These are phyloP conservation scores for Rhizoclosmatium globosum DNA, from an alignment of 192 early-diverging fungal genomes.

Conservation along the genomic window DNA sequence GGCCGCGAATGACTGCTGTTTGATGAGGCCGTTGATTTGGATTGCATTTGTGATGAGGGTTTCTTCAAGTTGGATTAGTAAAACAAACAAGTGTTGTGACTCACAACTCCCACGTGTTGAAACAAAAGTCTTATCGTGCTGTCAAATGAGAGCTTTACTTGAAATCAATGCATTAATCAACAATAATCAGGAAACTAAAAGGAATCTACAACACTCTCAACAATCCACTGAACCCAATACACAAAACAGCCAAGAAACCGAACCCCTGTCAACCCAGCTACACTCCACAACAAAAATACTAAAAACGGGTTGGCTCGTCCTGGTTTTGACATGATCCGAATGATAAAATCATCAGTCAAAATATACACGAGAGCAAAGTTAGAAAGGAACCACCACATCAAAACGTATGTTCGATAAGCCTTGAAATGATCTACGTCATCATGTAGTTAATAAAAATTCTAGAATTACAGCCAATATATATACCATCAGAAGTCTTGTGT, in stretches of 20 bases:
- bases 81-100: too few relatives aligned
- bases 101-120: too few relatives aligned
- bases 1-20: too few relatives aligned
- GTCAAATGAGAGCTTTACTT: too few relatives aligned
- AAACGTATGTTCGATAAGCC: conserved; percentile 57
- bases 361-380: conserved; percentile 75
- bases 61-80: too few relatives aligned
- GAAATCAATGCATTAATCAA: too few relatives aligned
- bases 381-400: conserved; percentile 74
- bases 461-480: background rate
- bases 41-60: too few relatives aligned
- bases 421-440: conserved; percentile 80
- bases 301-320: conserved; percentile 44
- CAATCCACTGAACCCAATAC: conserved; percentile 43
- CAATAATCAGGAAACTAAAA: background rate
- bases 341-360: conserved; percentile 64
- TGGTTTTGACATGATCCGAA: conserved; percentile 18
- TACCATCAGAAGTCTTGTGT: conserved; percentile 11
- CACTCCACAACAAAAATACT: conserved; percentile 82
- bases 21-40: too few relatives aligned
- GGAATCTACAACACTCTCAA: conserved; percentile 35
- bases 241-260: conserved; percentile 58
- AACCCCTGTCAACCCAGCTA: conserved; percentile 72
- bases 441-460: conserved; percentile 19
- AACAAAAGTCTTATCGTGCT: too few relatives aligned